These are phyloP conservation scores for Ceratobasidium sp. DNA, from an alignment of 1,284 basidiomycete species.

Conservation along the genomic window DNA sequence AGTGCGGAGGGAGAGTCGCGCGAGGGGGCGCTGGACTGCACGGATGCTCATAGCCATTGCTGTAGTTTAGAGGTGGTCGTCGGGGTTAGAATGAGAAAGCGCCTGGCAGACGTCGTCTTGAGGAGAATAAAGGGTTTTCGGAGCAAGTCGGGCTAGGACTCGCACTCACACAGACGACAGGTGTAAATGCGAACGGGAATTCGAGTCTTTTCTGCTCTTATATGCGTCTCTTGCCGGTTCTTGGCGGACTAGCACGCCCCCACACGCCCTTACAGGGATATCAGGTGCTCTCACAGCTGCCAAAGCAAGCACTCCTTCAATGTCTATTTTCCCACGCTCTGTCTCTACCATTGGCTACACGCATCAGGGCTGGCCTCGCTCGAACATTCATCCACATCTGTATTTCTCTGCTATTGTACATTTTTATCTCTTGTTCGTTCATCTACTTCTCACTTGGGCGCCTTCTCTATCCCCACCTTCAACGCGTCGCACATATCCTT, in stretches of 20 bases:
- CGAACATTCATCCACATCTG: slow-evolving; percentile 8
- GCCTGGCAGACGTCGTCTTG: background rate
- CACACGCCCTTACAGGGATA: too few species aligned
- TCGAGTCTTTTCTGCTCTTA: background rate
- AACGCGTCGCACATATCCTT: slow-evolving; percentile 83
- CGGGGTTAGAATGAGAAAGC: background rate
- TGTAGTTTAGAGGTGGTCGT: slow-evolving; percentile 11
- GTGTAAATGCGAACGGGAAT: too few species aligned
- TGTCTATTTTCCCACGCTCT: too few species aligned
- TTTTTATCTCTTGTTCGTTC: slow-evolving; percentile 3
- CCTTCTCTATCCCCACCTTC: slow-evolving; percentile 54
- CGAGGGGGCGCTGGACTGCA: slow-evolving; percentile 26
- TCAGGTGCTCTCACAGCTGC: too few species aligned
- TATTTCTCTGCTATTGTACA: slow-evolving; percentile 27
- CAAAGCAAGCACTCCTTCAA: too few species aligned
- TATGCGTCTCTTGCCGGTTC: slow-evolving; percentile 4
- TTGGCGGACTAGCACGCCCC: too few species aligned
- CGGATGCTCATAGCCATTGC: slow-evolving; percentile 21
- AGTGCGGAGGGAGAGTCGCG: slow-evolving; percentile 20
- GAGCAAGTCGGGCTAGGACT: slow-evolving; percentile 27
- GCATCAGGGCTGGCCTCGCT: background rate
- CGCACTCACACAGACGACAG: slow-evolving; percentile 10
- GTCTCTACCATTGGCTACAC: too few species aligned
- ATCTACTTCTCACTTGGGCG: slow-evolving; percentile 21
- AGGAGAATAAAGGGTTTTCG: slow-evolving; percentile 23